A percentile compares a stretch with the other conserved stretches of the same genome.
Evolutionary conservation across 2,329 filamentous ascomycete species (phyloP).

Genomic region (Pseudogymnoascus verrucosus): DNA sequence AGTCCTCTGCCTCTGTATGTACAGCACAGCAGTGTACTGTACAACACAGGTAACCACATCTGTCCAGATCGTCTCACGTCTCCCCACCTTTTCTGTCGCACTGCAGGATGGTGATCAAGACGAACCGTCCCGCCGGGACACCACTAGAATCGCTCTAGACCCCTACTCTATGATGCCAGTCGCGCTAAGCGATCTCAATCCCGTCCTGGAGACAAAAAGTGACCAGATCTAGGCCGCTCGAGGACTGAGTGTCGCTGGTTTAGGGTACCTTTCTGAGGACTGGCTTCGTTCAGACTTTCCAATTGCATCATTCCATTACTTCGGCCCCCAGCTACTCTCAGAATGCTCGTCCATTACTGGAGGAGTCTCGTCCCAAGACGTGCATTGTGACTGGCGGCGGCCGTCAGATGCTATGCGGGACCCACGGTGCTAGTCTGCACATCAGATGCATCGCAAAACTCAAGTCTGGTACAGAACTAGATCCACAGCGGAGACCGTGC

Average conservation of each 20-base stretch:
- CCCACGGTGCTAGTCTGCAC: neutral
- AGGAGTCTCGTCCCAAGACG: neutral
- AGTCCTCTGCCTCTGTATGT: neutral
- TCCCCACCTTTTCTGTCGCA: neutral
- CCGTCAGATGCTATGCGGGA: constrained; percentile 1
- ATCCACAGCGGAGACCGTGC: neutral
- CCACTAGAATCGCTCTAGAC: neutral
- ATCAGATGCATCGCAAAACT: constrained; percentile 1
- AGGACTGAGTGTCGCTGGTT: neutral
- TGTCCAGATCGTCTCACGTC: neutral
- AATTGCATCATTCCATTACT: neutral
- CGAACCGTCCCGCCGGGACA: neutral
- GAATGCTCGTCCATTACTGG: neutral
- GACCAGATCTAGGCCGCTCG: constrained; percentile 3
- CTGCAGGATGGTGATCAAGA: neutral
- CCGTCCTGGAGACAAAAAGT: neutral
- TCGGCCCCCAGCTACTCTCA: neutral
- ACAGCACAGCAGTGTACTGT: neutral
- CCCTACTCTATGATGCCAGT: neutral
- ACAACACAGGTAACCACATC: neutral
- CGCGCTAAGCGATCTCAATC: constrained; percentile 1
- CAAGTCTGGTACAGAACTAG: neutral
- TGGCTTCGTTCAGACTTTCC: neutral
- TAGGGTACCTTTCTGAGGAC: neutral
- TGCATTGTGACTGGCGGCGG: neutral